Base-by-base conservation (phyloP, 768 basidiomycete species). In the Kwoniella dendrophila region DNA sequence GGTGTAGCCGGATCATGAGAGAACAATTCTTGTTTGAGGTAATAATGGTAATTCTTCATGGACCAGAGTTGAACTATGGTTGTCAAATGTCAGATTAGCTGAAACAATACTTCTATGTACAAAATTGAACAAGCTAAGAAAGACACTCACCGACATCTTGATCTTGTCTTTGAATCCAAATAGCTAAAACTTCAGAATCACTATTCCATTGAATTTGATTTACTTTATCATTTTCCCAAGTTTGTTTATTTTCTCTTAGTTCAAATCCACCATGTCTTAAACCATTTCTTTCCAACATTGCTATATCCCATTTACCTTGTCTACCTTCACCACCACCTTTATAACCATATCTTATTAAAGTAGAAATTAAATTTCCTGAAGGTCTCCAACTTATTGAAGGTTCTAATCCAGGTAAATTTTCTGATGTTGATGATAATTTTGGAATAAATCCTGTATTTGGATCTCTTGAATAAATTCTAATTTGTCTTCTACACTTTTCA, bases 251-350 rank as follows among this genome's bases (percentile, higher is more conserved):
- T 61, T 83, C 81, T 40, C 84, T 72, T 58, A 97, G 74, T 34
- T 82, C 83, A 76, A 96, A 97, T 57, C 96, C 92, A 4, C 92
- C 90, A 70, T 96, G 90, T 62, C 93, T 81, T 62, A 99, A 79
- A 0, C 96, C 96, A 77, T 99, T 99, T 68, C 92, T 82, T 81
- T 99, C 96, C 62, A 95, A 93, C 80, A 98, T 95, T 0, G 97
- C 86, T 6, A 98, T 82, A 68, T 95, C 91, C 71, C 95, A 88
- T 59, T 72, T 71, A 84, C 86, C 66, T 82, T 86, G 7, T 78
- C 47, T 88, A 85, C 71, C 75, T 10, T 57, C 86, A 0, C 65
- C 87, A 11, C 88, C 87, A 59, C 87, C 86, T 48, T 85, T 86
- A 56, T 74, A 76, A 0, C 92, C 91, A 67, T 90, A 92, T 52